Evolutionary conservation across 148 eudicot species (phyloP).

Genomic region (Salicornia ramosissima): DNA sequence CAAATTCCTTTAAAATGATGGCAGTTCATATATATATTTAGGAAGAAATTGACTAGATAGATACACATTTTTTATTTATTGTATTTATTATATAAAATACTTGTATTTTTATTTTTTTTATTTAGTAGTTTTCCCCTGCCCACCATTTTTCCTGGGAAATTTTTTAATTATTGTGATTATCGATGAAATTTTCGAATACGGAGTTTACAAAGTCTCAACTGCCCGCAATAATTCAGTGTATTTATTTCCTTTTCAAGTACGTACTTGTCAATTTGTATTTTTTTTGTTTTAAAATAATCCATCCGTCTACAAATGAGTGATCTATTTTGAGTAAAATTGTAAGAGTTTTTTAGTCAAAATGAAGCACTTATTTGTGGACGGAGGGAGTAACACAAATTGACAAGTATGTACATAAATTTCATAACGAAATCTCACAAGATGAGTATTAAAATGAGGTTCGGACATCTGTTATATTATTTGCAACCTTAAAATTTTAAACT

Average conservation of each 20-base stretch:
- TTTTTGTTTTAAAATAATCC: too few species aligned
- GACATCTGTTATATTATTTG: too few species aligned
- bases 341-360: too few species aligned
- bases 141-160: conserved; percentile 7
- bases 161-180: neutral
- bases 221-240: conserved; percentile 1
- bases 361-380: too few species aligned
- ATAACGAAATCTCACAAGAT: too few species aligned
- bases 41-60: neutral
- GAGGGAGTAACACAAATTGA: too few species aligned
- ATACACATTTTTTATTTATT: neutral
- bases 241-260: too few species aligned
- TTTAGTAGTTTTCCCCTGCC: neutral
- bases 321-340: too few species aligned
- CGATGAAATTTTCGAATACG: conserved; percentile 6
- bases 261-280: neutral
- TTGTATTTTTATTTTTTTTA: neutral
- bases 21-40: conserved; percentile 11
- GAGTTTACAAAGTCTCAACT: conserved; percentile 18
- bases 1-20: neutral
- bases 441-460: too few species aligned
- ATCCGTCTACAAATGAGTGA: too few species aligned
- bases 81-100: neutral
- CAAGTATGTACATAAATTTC: too few species aligned
- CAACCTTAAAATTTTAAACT: too few species aligned